phyloP scores from a whole-genome alignment of 768 basidiomycete species.

The Boletus barrowsii region DNA sequence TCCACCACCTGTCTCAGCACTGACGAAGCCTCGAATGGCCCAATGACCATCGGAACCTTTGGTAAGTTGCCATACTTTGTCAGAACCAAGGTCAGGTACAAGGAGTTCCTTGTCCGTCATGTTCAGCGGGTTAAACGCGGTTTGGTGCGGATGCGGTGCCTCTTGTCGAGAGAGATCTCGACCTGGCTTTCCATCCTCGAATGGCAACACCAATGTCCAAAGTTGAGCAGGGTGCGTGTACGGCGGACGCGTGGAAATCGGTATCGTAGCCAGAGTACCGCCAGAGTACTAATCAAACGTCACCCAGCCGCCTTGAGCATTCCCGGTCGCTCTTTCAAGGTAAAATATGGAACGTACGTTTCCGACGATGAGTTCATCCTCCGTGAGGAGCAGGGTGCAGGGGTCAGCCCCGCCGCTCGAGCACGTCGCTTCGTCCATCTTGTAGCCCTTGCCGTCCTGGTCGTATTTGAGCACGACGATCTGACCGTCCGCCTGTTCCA shows the following conservation, averaged over 20 bases:
- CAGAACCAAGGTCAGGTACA: slow-evolving; percentile 74
- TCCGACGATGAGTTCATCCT: slow-evolving; percentile 58
- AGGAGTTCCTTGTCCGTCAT: slow-evolving; percentile 54
- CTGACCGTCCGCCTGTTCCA: slow-evolving; percentile 68
- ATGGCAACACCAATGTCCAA: slow-evolving; percentile 35
- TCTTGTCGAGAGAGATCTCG: slow-evolving; percentile 68
- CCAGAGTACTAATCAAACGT: slow-evolving; percentile 56
- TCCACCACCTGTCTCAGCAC: slow-evolving; percentile 55
- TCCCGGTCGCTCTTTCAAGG: not conserved
- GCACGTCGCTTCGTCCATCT: slow-evolving; percentile 40
- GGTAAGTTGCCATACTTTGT: slow-evolving; percentile 58
- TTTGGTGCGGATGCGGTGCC: slow-evolving; percentile 76
- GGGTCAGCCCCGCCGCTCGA: slow-evolving; percentile 58
- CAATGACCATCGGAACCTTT: slow-evolving; percentile 45
- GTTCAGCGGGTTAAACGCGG: slow-evolving; percentile 41
- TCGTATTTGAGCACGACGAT: slow-evolving; percentile 59
- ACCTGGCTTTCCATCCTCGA: slow-evolving; percentile 48
- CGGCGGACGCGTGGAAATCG: slow-evolving; percentile 48
- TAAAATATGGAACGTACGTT: slow-evolving; percentile 55
- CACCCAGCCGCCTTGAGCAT: not conserved
- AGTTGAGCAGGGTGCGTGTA: slow-evolving; percentile 39
- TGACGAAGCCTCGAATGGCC: slow-evolving; percentile 46
- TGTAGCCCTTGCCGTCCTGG: slow-evolving; percentile 42
- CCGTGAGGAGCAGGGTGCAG: slow-evolving; percentile 58
- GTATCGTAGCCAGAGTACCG: slow-evolving; percentile 55